Evolutionary conservation across 306 rosid species (phyloP).

Genomic region (Comarum palustre): DNA sequence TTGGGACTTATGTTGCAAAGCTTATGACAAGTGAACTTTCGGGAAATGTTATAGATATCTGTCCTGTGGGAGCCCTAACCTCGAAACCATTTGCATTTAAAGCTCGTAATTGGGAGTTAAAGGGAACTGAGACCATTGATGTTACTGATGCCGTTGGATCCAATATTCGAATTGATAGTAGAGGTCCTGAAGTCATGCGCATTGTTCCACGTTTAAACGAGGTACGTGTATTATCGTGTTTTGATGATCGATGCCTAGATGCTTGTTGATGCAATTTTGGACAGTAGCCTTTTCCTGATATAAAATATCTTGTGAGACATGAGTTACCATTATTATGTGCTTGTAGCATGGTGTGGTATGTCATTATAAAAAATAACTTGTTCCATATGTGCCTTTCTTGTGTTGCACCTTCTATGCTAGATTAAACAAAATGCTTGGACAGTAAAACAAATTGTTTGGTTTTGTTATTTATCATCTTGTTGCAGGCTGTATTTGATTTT

Average conservation of each 20-base stretch:
- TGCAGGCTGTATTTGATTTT: not conserved
- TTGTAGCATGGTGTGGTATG: not conserved
- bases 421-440: not conserved
- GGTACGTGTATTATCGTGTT: constrained; percentile 36
- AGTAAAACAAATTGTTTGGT: not conserved
- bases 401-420: not conserved
- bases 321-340: not conserved
- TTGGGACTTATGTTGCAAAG: constrained; percentile 94
- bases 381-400: not conserved
- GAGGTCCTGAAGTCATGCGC: constrained; percentile 98
- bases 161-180: constrained; percentile 92
- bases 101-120: constrained; percentile 96
- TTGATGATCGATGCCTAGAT: not conserved
- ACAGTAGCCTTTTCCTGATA: not conserved
- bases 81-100: constrained; percentile 99
- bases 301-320: not conserved
- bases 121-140: constrained; percentile 91
- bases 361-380: not conserved
- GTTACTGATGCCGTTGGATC: constrained; percentile 99
- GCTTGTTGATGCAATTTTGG: not conserved
- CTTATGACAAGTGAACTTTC: constrained; percentile 98
- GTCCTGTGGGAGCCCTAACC: constrained; percentile 97
- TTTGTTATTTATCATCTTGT: not conserved
- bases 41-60: constrained; percentile 96
- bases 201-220: constrained; percentile 89